Conservation (phyloP, 345 rosid genomes). For the Citrus cavaleriei region DNA sequence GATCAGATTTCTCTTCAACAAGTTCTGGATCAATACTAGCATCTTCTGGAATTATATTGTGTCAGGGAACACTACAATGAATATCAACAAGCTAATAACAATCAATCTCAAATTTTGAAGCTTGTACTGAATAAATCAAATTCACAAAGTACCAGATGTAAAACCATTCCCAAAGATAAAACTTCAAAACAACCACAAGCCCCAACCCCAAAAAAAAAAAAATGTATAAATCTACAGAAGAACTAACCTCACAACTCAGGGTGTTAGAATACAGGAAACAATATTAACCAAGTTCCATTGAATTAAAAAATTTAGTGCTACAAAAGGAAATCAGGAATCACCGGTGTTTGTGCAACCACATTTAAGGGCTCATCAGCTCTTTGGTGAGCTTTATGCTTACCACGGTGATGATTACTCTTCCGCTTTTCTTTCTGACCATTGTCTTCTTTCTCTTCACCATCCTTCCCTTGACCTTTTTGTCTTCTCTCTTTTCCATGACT, state of each 20-base stretch:
- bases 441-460: constrained; percentile 37
- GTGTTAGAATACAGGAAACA: constrained; percentile 3
- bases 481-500: constrained; percentile 51
- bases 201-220: neutral
- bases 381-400: constrained; percentile 51
- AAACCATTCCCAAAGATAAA: neutral
- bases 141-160: neutral
- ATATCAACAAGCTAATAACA: neutral
- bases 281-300: constrained; percentile 6
- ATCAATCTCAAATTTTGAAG: neutral
- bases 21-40: too few species aligned
- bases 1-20: too few species aligned
- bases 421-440: constrained; percentile 34
- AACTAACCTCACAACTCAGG: constrained; percentile 15
- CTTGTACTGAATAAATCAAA: neutral
- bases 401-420: constrained; percentile 46
- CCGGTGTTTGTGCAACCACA: constrained; percentile 33
- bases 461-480: constrained; percentile 32
- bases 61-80: neutral
- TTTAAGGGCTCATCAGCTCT: constrained; percentile 35
- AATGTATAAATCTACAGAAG: constrained; percentile 25
- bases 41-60: too few species aligned
- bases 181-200: constrained; percentile 5
- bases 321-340: constrained; percentile 76
- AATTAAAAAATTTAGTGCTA: constrained; percentile 25